Base-by-base conservation (phyloP, 345 rosid genomes). In the Syzygium aqueum region DNA sequence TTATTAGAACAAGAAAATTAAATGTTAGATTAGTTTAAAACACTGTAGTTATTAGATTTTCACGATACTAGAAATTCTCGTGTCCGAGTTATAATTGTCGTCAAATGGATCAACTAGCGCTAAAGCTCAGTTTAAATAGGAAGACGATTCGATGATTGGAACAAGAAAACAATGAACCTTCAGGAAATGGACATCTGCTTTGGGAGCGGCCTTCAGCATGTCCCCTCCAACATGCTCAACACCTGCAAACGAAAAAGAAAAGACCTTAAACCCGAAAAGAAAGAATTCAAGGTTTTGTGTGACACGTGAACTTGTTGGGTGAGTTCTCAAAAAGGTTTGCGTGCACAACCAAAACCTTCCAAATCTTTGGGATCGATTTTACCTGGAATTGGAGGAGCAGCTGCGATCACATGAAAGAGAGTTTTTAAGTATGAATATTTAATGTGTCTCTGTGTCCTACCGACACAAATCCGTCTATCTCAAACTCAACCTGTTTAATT, bases 171-270 rank as follows among this genome's bases (percentile, higher is more conserved):
- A 43, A 43, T 56, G 10, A 8, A 89, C 87, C 90, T 89, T 85
- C 89, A 93, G 90, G 86, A 93, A 89, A 61, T 92, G 91, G 30
- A 91, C 90, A 61, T 93, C 90, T 52, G 90, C 94, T 53, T 57
- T 84, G 17, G 95, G 95, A 85, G 92, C 86, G 83, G 85, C 49
- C 15, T 37, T 56, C 84, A 90, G 90, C 92, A 92, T 92, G 86
- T 93, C 92, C 65, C 92, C 92, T 51, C 90, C 89, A 2, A 89
- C 91, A 88, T 91, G 90, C 33, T 91, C 87, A 49, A 92, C 86
- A 51, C 90, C 89, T 87, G 88, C 59, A 77, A 11, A 17, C 23
- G 57, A 63, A 16, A 52, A 46, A 14, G 27, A 19, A 78, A 37
- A 33, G 13, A 22, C 11, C 57, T 37, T 28, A 37, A 37, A 5